Conservation (phyloP, 495 filamentous ascomycete genomes). For the Aspergillus sclerotiicarbonarius region DNA sequence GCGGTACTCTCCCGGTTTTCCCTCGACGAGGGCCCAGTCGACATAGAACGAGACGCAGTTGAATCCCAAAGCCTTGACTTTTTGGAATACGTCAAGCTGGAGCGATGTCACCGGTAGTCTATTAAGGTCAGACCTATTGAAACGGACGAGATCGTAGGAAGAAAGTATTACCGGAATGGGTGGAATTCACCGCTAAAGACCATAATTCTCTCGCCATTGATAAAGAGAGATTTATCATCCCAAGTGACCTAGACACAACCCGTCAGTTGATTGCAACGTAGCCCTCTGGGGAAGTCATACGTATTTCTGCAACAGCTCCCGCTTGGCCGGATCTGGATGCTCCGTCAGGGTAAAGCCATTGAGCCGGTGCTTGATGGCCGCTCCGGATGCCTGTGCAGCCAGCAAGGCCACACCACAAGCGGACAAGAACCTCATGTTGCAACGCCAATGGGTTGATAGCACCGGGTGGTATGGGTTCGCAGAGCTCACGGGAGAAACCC, state of each 20-base stretch:
- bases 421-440: slow-evolving; percentile 35
- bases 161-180: slow-evolving; percentile 52
- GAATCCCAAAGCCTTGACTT: slow-evolving; percentile 74
- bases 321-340: slow-evolving; percentile 35
- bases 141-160: neutral
- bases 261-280: neutral
- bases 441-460: neutral
- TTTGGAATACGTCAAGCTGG: slow-evolving; percentile 75
- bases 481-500: no score
- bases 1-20: slow-evolving; percentile 63
- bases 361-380: slow-evolving; percentile 34
- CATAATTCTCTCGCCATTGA: slow-evolving; percentile 68
- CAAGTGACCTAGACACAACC: slow-evolving; percentile 57
- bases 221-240: slow-evolving; percentile 71
- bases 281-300: slow-evolving; percentile 17
- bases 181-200: slow-evolving; percentile 75
- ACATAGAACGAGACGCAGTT: slow-evolving; percentile 74
- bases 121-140: slow-evolving; percentile 8
- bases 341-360: slow-evolving; percentile 38
- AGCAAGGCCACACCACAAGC: slow-evolving; percentile 31
- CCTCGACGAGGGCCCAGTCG: slow-evolving; percentile 79
- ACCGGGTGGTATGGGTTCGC: neutral
- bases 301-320: slow-evolving; percentile 39
- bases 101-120: slow-evolving; percentile 70
- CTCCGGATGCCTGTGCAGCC: slow-evolving; percentile 38